Evolutionary conservation across 345 rosid species (phyloP).

Genomic region (Eucalyptus coolabah): DNA sequence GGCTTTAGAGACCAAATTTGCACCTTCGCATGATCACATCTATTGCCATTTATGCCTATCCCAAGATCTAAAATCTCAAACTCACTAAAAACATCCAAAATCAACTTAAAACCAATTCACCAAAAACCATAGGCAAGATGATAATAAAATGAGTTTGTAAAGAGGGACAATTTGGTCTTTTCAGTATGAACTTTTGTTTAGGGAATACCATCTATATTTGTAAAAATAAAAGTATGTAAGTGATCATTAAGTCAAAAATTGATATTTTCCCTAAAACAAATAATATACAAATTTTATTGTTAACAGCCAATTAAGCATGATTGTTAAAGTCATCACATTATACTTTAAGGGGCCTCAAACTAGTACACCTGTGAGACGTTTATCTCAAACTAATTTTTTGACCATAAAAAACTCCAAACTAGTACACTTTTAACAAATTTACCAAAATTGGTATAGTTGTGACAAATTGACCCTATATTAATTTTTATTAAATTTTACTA

Average conservation of each 20-base stretch:
- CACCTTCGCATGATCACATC: background rate
- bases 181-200: background rate
- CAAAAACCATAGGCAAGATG: background rate
- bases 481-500: too few relatives aligned
- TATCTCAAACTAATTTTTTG: too few relatives aligned
- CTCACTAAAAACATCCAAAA: background rate
- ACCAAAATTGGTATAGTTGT: too few relatives aligned
- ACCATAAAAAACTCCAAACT: too few relatives aligned
- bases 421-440: too few relatives aligned
- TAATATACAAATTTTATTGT: background rate
- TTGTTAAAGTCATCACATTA: background rate
- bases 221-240: background rate
- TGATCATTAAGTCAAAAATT: background rate
- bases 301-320: background rate
- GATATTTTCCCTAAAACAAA: background rate
- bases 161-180: background rate
- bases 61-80: background rate
- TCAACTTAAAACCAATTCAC: background rate
- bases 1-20: background rate
- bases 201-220: background rate
- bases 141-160: background rate
- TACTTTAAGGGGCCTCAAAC: background rate
- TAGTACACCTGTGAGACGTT: accelerated
- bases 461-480: too few relatives aligned
- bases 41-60: background rate